Conservation (phyloP, 805 yeast genomes). For the Lachancea waltii region DNA sequence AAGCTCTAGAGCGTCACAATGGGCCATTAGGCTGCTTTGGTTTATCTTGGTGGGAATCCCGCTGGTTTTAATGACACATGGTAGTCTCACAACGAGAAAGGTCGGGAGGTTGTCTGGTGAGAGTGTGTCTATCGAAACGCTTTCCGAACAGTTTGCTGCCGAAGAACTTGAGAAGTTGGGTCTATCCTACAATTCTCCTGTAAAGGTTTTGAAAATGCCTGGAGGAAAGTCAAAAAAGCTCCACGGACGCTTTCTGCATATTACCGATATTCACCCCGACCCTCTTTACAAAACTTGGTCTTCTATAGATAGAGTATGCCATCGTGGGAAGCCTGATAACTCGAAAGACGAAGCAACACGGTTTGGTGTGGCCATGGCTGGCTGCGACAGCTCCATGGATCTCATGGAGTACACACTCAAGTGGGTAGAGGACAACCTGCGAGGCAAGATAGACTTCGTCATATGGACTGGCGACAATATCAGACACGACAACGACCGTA, state of each 20-base stretch:
- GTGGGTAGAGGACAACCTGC: constrained; percentile 60
- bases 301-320: constrained; percentile 49
- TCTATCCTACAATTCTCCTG: constrained; percentile 16
- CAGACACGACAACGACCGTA: constrained; percentile 76
- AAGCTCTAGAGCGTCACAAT: too few relatives aligned
- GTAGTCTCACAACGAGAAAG: too few relatives aligned
- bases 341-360: constrained; percentile 47
- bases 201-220: neutral
- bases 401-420: constrained; percentile 55
- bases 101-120: neutral
- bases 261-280: constrained; percentile 86
- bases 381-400: constrained; percentile 69
- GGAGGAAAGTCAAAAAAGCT: constrained; percentile 25
- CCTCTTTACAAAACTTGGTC: constrained; percentile 52
- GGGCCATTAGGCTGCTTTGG: too few relatives aligned
- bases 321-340: constrained; percentile 31
- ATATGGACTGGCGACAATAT: constrained; percentile 91
- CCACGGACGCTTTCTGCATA: constrained; percentile 77
- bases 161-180: constrained; percentile 7
- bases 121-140: neutral
- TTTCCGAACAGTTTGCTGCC: too few relatives aligned
- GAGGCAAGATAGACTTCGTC: constrained; percentile 75
- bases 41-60: too few relatives aligned
- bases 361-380: constrained; percentile 68
- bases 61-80: too few relatives aligned